Conservation (phyloP, 2,329 filamentous ascomycete species). For the Trichoderma arundinaceum region DNA sequence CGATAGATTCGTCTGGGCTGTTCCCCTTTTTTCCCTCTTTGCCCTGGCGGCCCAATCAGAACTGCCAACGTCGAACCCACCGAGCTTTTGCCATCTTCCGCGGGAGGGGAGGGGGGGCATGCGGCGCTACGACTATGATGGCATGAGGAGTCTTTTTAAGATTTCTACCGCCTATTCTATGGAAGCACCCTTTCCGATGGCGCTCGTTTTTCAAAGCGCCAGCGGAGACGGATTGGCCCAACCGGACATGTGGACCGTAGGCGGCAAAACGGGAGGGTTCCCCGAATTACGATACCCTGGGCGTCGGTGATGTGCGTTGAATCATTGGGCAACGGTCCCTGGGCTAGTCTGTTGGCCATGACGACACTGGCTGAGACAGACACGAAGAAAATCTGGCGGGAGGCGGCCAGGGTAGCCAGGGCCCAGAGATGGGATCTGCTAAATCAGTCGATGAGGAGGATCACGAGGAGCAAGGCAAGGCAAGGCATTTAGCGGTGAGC, state of each 20-base stretch:
- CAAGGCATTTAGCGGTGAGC: slow-evolving; percentile 30
- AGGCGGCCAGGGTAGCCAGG: not conserved
- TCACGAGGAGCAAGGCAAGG: slow-evolving; percentile 24
- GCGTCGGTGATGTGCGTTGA: slow-evolving; percentile 25
- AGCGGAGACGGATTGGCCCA: slow-evolving; percentile 19
- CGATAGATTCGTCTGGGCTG: slow-evolving; percentile 23
- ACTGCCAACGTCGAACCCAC: slow-evolving; percentile 8
- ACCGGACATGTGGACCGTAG: slow-evolving; percentile 17
- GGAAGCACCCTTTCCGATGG: slow-evolving; percentile 23
- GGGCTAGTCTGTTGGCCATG: slow-evolving; percentile 23
- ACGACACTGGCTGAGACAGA: slow-evolving; percentile 31
- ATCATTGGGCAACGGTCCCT: slow-evolving; percentile 28
- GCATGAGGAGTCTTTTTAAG: slow-evolving; percentile 27
- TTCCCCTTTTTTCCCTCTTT: slow-evolving; percentile 13
- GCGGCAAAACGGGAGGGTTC: slow-evolving; percentile 26
- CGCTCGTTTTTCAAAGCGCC: slow-evolving; percentile 20
- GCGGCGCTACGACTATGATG: slow-evolving; percentile 31
- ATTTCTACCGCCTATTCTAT: slow-evolving; percentile 26
- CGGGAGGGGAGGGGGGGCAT: slow-evolving; percentile 29
- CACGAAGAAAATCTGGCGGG: slow-evolving; percentile 26
- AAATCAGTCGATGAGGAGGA: slow-evolving; percentile 30
- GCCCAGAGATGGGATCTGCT: slow-evolving; percentile 31
- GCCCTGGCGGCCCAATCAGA: slow-evolving; percentile 15
- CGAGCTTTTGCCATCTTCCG: slow-evolving; percentile 17
- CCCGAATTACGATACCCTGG: slow-evolving; percentile 25